phyloP scores from a whole-genome alignment of 1,284 basidiomycete species.

The Ustilago shanxiensis region DNA sequence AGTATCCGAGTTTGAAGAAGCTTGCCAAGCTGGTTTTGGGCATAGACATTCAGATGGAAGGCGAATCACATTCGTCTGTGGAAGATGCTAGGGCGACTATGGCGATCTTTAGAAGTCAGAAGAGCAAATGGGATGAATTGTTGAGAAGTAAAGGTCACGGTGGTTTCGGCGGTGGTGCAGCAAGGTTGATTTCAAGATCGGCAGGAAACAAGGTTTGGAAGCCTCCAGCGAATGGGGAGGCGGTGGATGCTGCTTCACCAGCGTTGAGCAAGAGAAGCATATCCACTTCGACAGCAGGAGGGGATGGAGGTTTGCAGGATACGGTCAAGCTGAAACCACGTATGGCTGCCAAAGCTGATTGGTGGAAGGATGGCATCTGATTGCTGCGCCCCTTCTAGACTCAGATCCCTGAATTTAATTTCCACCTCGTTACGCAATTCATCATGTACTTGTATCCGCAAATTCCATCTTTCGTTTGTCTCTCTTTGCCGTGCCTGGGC shows the following conservation, averaged over 20 bases:
- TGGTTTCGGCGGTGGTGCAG: constrained; percentile 3
- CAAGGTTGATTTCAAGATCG: constrained; percentile 15
- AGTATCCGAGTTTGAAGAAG: constrained; percentile 82
- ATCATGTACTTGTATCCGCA: constrained; percentile 28
- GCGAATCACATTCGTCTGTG: constrained; percentile 60
- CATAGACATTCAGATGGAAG: constrained; percentile 80
- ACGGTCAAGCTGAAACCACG: constrained; percentile 37
- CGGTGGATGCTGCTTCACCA: constrained; percentile 37
- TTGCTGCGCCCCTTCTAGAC: too few species aligned
- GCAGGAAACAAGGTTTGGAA: constrained; percentile 37
- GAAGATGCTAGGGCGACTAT: constrained; percentile 95
- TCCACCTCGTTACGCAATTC: constrained; percentile 3
- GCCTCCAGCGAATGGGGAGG: constrained; percentile 23
- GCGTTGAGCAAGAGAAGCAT: constrained; percentile 28
- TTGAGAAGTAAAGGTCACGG: constrained; percentile 29
- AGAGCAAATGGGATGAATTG: constrained; percentile 81
- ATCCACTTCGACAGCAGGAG: constrained; percentile 5
- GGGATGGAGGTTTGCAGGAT: constrained; percentile 13
- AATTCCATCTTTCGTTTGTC: neutral
- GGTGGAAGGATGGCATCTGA: constrained; percentile 52
- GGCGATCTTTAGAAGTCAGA: constrained; percentile 90
- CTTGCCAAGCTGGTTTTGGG: constrained; percentile 86
- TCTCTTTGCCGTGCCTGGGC: neutral
- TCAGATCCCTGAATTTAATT: too few species aligned
- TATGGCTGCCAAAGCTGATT: constrained; percentile 44